Percentiles rank a stretch among this genome's conserved stretches.
Evolutionary conservation across 306 rosid species (phyloP).

Genomic region (Citrullus amarus): DNA sequence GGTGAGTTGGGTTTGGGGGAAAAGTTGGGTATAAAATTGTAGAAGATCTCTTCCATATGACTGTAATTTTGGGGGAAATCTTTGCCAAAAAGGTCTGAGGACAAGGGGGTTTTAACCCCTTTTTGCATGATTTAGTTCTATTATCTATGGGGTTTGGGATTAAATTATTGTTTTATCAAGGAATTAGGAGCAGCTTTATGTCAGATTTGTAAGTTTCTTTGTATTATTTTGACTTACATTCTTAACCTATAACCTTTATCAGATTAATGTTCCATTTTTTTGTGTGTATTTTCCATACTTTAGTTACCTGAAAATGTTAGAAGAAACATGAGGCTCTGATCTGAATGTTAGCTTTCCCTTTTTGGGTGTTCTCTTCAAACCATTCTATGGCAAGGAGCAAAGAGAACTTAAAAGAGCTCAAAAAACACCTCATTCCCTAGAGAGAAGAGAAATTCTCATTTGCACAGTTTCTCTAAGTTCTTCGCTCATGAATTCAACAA

Average conservation of each 20-base stretch:
- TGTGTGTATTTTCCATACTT: background rate
- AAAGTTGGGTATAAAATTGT: background rate
- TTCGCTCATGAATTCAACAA: background rate
- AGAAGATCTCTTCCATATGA: background rate
- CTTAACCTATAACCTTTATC: background rate
- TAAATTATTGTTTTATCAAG: background rate
- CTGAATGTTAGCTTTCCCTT: background rate
- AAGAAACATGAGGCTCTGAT: background rate
- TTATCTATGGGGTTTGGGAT: background rate
- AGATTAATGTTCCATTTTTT: background rate
- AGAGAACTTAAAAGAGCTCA: background rate
- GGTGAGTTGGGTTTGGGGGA: background rate
- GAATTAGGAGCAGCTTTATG: conserved; percentile 5
- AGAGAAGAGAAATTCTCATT: background rate
- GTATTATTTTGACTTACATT: background rate
- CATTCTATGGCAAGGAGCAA: background rate
- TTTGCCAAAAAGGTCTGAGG: background rate
- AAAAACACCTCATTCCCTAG: background rate
- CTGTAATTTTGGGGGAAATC: background rate
- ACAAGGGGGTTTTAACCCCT: background rate
- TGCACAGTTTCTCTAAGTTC: background rate
- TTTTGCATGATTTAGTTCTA: background rate
- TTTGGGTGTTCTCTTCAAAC: background rate
- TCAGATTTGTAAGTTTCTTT: conserved; percentile 1
- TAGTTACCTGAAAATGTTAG: background rate